Conservation (phyloP, 2,329 filamentous ascomycete species). For the Penicillium sp. region DNA sequence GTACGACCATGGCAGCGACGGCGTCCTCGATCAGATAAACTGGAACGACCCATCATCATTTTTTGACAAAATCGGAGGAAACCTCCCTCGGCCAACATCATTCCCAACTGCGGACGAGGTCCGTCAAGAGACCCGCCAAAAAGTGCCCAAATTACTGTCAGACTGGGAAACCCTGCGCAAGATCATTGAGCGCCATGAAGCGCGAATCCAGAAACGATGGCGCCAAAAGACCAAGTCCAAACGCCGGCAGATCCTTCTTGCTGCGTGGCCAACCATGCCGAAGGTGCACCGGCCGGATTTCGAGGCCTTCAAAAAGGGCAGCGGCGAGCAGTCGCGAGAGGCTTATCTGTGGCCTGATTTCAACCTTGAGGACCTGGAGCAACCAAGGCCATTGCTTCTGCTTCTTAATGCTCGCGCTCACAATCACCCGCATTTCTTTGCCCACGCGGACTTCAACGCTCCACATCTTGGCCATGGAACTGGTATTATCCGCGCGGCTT, state of each 20-base stretch:
- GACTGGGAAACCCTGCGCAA: background rate
- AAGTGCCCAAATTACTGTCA: background rate
- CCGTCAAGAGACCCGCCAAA: background rate
- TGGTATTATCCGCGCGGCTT: background rate
- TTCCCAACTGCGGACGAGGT: background rate
- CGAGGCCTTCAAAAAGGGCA: constrained; percentile 1
- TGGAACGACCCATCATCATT: background rate
- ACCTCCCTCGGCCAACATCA: background rate
- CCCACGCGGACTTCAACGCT: background rate
- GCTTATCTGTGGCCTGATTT: background rate
- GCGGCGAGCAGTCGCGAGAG: background rate
- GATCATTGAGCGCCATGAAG: background rate
- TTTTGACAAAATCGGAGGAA: background rate
- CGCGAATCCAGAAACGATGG: background rate
- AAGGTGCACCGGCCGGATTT: background rate
- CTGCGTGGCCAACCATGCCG: background rate
- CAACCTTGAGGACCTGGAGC: background rate
- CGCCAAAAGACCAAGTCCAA: background rate
- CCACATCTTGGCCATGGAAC: background rate
- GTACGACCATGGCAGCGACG: too few species aligned
- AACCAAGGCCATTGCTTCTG: background rate
- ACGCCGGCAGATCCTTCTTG: background rate
- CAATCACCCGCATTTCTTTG: background rate
- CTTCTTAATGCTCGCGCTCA: background rate
- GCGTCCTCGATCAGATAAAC: too few species aligned